Percentiles rank a stretch among this genome's conserved stretches.
phyloP scores from a whole-genome alignment of 768 basidiomycete genomes.

The Guyanaporus albipodus region DNA sequence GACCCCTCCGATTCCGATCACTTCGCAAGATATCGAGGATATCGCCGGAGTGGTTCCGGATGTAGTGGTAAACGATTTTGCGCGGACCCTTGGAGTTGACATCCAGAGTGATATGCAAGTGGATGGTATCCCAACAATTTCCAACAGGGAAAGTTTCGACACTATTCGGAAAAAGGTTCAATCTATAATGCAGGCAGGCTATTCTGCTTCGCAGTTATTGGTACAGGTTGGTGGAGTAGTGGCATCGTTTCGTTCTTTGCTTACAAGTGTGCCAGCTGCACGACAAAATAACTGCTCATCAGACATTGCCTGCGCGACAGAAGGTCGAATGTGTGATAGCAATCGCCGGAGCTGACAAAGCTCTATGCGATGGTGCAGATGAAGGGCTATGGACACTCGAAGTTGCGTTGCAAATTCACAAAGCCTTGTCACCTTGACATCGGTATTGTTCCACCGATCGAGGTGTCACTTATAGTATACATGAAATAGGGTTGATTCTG shows the following conservation, averaged over 20 bases:
- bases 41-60: conserved; percentile 95
- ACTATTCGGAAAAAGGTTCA: conserved; percentile 69
- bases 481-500: conserved; percentile 12
- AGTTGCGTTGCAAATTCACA: conserved; percentile 75
- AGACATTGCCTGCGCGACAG: conserved; percentile 70
- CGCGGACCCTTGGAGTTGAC: conserved; percentile 69
- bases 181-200: conserved; percentile 80
- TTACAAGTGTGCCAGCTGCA: conserved; percentile 59
- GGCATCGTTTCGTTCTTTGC: conserved; percentile 3
- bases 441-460: background rate
- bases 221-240: conserved; percentile 59
- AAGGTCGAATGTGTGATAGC: conserved; percentile 79
- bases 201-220: conserved; percentile 86
- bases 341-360: conserved; percentile 95
- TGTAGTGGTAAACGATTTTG: conserved; percentile 63
- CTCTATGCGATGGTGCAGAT: conserved; percentile 92
- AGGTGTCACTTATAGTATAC: background rate
- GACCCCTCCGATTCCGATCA: conserved; percentile 68
- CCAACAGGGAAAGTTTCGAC: conserved; percentile 45
- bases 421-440: conserved; percentile 40
- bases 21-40: conserved; percentile 81
- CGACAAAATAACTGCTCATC: conserved; percentile 82
- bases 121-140: conserved; percentile 29
- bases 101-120: conserved; percentile 51
- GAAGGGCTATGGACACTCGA: conserved; percentile 95